Percentiles rank a stretch among this genome's conserved stretches.
phyloP scores from a whole-genome alignment of 2,329 filamentous ascomycete genomes.

The Ophiostoma angusticollis region DNA sequence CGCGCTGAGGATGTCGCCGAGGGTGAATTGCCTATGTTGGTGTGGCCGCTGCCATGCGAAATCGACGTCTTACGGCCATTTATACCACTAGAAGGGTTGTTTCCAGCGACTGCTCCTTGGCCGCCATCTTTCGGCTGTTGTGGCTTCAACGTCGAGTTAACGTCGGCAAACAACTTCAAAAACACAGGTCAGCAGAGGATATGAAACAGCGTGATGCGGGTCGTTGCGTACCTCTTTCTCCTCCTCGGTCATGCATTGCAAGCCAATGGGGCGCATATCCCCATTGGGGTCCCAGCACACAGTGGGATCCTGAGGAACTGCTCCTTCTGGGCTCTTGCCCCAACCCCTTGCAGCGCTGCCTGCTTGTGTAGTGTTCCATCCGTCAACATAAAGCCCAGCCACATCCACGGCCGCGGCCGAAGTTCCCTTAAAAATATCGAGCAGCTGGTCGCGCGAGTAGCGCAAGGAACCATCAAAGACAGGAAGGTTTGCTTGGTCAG shows the following conservation, averaged over 20 bases:
- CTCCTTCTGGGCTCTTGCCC: constrained; percentile 65
- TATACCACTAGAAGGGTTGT: constrained; percentile 18
- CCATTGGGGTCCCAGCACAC: constrained; percentile 79
- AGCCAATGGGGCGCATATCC: constrained; percentile 54
- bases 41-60: constrained; percentile 58
- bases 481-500: constrained; percentile 24
- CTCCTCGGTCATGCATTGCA: constrained; percentile 54
- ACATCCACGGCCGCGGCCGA: constrained; percentile 39
- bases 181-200: neutral
- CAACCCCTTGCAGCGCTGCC: constrained; percentile 58
- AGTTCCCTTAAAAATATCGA: constrained; percentile 53
- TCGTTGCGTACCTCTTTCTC: constrained; percentile 42
- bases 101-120: constrained; percentile 30
- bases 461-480: constrained; percentile 39
- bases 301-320: constrained; percentile 68
- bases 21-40: constrained; percentile 37
- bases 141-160: constrained; percentile 88
- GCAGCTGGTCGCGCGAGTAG: constrained; percentile 68
- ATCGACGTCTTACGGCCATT: constrained; percentile 73
- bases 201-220: no score
- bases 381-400: constrained; percentile 55
- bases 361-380: constrained; percentile 65
- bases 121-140: constrained; percentile 61
- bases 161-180: constrained; percentile 63
- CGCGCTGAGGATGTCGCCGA: constrained; percentile 61